A percentile compares a stretch with the other conserved stretches of the same genome.
These are phyloP conservation scores for Bruguiera hainesii DNA, from an alignment of 441 rosid species.

Conservation along the genomic window DNA sequence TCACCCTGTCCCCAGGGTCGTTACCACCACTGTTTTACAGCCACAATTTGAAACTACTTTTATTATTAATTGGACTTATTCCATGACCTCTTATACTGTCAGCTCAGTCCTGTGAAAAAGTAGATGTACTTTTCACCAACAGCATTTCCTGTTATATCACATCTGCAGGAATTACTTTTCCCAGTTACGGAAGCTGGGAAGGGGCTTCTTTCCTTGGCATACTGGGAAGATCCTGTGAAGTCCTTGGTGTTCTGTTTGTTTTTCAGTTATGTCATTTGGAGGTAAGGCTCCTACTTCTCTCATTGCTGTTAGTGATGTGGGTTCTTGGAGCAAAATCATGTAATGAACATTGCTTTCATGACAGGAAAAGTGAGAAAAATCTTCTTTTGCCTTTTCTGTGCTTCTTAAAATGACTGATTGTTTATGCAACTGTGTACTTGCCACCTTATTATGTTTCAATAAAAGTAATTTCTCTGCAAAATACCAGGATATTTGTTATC, in stretches of 20 bases:
- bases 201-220: constrained; percentile 49
- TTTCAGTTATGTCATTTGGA: constrained; percentile 53
- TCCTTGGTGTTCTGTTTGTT: constrained; percentile 73
- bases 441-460: too few species aligned
- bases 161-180: constrained; percentile 67
- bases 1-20: too few species aligned
- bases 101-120: not conserved
- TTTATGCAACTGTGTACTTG: too few species aligned
- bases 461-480: too few species aligned
- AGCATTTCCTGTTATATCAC: too few species aligned
- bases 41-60: too few species aligned
- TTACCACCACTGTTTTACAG: too few species aligned
- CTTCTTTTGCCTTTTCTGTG: too few species aligned
- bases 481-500: too few species aligned
- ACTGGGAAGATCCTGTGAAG: constrained; percentile 76
- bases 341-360: not conserved
- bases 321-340: not conserved
- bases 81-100: not conserved
- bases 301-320: not conserved
- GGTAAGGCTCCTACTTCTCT: constrained; percentile 35
- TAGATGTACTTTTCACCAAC: too few species aligned
- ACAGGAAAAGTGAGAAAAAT: not conserved
- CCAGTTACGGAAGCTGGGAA: constrained; percentile 66
- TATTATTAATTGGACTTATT: not conserved
- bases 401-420: too few species aligned